phyloP scores from a whole-genome alignment of 495 filamentous ascomycete species.

The Neurospora sp. region DNA sequence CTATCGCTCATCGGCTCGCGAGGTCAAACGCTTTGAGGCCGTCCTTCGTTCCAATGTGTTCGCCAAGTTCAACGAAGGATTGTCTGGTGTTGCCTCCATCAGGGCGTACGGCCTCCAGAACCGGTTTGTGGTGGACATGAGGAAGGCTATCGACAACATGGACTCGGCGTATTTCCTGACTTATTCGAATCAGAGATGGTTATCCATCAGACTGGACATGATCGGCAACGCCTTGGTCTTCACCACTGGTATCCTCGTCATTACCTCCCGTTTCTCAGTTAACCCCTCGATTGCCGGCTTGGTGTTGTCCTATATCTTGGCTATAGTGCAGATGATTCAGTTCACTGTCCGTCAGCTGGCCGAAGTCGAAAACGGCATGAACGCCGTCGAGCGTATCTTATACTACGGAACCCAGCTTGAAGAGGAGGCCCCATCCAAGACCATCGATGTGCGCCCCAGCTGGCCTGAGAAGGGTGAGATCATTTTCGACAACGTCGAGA shows the following conservation, averaged over 20 bases:
- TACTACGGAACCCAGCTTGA: slow-evolving; percentile 84
- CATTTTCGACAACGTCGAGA: slow-evolving; percentile 71
- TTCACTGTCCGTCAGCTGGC: slow-evolving; percentile 91
- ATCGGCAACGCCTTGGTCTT: slow-evolving; percentile 79
- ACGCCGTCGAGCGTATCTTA: slow-evolving; percentile 84
- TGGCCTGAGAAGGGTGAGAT: slow-evolving; percentile 88
- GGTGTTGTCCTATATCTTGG: slow-evolving; percentile 84
- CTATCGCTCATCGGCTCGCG: slow-evolving; percentile 81
- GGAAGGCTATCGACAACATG: slow-evolving; percentile 74
- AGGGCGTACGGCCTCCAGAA: slow-evolving; percentile 75
- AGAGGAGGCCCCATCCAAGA: slow-evolving; percentile 74
- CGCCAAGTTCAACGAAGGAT: slow-evolving; percentile 81
- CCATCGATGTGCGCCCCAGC: slow-evolving; percentile 50
- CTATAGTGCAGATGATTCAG: slow-evolving; percentile 93
- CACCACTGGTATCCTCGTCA: slow-evolving; percentile 78
- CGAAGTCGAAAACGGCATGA: slow-evolving; percentile 97
- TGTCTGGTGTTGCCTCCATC: slow-evolving; percentile 75
- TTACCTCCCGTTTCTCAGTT: slow-evolving; percentile 86
- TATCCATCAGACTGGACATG: slow-evolving; percentile 71
- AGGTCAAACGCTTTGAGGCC: slow-evolving; percentile 89
- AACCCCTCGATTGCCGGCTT: slow-evolving; percentile 75
- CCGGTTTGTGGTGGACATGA: slow-evolving; percentile 59
- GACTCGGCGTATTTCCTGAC: slow-evolving; percentile 89
- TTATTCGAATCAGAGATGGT: slow-evolving; percentile 89
- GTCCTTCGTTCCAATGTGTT: slow-evolving; percentile 80